Evolutionary conservation across 768 basidiomycete species (phyloP), one percentile per base, ranked within the genome.

Genomic region (Leccinum broughii): DNA sequence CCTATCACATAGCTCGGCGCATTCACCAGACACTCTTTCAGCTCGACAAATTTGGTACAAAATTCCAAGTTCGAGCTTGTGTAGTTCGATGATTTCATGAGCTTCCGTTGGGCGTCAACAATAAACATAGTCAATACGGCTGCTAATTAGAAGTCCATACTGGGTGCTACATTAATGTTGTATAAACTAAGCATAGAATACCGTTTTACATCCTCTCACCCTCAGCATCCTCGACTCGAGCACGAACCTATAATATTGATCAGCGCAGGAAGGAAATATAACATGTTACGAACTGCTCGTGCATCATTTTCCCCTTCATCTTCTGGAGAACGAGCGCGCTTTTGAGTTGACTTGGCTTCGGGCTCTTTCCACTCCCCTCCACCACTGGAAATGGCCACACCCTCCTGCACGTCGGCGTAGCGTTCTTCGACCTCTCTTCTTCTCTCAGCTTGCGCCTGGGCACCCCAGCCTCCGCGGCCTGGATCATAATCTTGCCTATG

Each of bases 401-500:
- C 90, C 46, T 91, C 90, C 63, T 87, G 85, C 1, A 83, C 86
- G 66, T 95, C 93, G 3, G 82, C 83, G 74, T 95, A 96, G 15
- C 93, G 86, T 70, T 92, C 91, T 72, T 95, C 93, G 39, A 91
- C 87, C 68, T 92, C 88, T 65, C 86, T 83, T 71, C 90, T 81
- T 66, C 93, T 80, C 66, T 92, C 89, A 41, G 85, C 80, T 68
- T 93, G 91, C 5, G 90, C 87, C 62, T 92, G 92, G 6, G 93
- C 93, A 66, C 93, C 93, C 92, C 91, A 95, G 39, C 92, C 93
- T 54, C 97, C 97, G 54, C 97, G 86, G 35, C 97, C 97, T 58
- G 94, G 89, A 72, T 98, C 95, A 70, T 95, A 99, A 74, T 98
- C 96, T 70, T 95, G 89, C 63, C 97, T 79, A 72, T 97, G 97